phyloP scores from a whole-genome alignment of 306 rosid genomes.

The Acacia confusa region DNA sequence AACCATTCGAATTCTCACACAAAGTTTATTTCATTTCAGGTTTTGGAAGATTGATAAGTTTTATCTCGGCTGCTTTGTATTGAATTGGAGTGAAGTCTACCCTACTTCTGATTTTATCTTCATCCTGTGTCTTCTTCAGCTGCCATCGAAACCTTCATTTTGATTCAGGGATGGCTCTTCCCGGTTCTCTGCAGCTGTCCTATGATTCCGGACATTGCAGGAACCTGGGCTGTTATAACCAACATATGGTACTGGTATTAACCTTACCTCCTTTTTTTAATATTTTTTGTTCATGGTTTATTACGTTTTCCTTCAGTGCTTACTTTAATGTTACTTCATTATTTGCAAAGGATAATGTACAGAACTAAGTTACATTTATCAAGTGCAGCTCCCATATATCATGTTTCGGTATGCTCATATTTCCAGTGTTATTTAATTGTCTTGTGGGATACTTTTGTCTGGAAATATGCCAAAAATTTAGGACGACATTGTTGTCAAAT shows the following conservation, averaged over 20 bases:
- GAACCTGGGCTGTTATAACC: slow-evolving; percentile 47
- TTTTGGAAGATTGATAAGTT: slow-evolving; percentile 33
- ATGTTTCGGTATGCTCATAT: slow-evolving; percentile 26
- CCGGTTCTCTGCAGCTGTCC: slow-evolving; percentile 84
- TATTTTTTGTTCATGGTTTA: background rate
- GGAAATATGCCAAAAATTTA: slow-evolving; percentile 7
- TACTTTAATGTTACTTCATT: slow-evolving; percentile 28
- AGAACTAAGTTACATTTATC: slow-evolving; percentile 41
- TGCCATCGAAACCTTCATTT: slow-evolving; percentile 32
- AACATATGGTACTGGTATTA: slow-evolving; percentile 46
- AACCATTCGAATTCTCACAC: slow-evolving; percentile 23
- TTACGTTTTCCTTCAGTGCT: slow-evolving; percentile 1
- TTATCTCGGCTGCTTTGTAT: background rate
- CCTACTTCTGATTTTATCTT: background rate
- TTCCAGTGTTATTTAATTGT: slow-evolving; percentile 10
- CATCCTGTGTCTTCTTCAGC: slow-evolving; percentile 23
- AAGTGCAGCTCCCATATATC: slow-evolving; percentile 44
- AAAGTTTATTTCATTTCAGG: slow-evolving; percentile 36
- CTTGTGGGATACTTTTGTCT: background rate
- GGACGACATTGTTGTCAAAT: slow-evolving; percentile 8
- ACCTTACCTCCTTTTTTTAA: background rate
- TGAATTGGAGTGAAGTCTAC: slow-evolving; percentile 32
- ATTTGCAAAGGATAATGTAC: slow-evolving; percentile 49
- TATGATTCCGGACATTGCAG: slow-evolving; percentile 69
- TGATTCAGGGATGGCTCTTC: slow-evolving; percentile 62